Evolutionary conservation across 768 basidiomycete species (phyloP), one percentile per base, ranked within the genome.

Genomic region (Lactarius psammicola): DNA sequence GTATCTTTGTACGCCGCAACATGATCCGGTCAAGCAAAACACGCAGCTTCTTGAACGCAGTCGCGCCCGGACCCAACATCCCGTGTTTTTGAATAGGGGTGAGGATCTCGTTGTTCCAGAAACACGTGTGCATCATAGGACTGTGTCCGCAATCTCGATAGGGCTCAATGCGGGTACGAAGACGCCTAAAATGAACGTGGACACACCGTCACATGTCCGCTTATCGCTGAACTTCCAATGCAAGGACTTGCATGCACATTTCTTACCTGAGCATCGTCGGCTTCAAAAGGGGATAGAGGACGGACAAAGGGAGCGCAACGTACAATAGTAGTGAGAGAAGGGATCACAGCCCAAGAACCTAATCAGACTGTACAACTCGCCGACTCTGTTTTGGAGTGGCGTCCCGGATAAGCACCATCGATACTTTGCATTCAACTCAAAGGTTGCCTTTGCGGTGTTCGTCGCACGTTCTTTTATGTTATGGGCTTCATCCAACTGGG

Each of bases 351-450:
- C 94, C 59, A 96, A 76, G 79, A 98, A 97, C 67, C 92, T 82
- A 54, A 98, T 85, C 49, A 97, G 83, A 75, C 95, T 97, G 78
- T 99, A 99, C 58, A 99, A 78, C 75, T 99, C 97, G 69, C 97
- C 97, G n/a, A 99, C 97, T 69, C 97, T 89, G 73, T 98, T 98
- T 76, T 99, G 96, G 10, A 99, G 80, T 0, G 96, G 96, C 7
- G 96, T 98, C 6, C 95, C 95, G 36, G 95, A 97, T 33, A 99
- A 80, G 77, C 97, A 99, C 97, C 97, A 99, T 66, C 86, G 87
- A 70, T 85, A 93, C 57, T 84, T 84, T 62, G 89, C 85, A 69
- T 88, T 76, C 13, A 99, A 80, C 62, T 94, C 90, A 74, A 99
- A 99, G 0, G 94, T 85, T n/a, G 95, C 95, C 76, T 96, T 98